Evolutionary conservation across 2,329 filamentous ascomycete species (phyloP).

Genomic region (Penicillium sp.): DNA sequence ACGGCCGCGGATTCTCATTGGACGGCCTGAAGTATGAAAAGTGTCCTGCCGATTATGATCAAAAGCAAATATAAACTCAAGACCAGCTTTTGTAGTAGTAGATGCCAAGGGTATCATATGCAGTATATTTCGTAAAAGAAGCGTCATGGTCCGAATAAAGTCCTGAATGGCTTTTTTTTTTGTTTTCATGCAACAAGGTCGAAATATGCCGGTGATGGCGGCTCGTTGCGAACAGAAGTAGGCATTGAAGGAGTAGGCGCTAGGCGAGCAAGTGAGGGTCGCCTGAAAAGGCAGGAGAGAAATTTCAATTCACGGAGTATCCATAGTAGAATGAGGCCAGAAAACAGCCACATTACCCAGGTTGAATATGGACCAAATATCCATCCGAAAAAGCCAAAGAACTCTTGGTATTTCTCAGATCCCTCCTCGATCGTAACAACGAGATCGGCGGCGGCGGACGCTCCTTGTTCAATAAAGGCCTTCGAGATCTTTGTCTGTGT

Average conservation of each 20-base stretch:
- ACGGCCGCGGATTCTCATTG: neutral
- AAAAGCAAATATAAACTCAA: slow-evolving; percentile 24
- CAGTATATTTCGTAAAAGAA: neutral
- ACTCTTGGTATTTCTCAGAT: slow-evolving; percentile 27
- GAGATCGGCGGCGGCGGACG: slow-evolving; percentile 35
- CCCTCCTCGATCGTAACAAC: slow-evolving; percentile 39
- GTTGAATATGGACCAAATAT: slow-evolving; percentile 2
- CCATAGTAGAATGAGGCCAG: slow-evolving; percentile 30
- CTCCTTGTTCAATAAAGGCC: slow-evolving; percentile 37
- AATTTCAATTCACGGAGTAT: slow-evolving; percentile 17
- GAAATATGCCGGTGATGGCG: neutral
- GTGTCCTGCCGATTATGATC: no score
- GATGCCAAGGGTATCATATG: neutral
- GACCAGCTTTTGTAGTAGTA: neutral
- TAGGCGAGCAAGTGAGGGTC: neutral
- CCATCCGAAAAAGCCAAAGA: slow-evolving; percentile 25
- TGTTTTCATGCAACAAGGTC: neutral
- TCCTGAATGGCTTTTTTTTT: neutral
- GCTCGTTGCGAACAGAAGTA: neutral
- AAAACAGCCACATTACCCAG: slow-evolving; percentile 28
- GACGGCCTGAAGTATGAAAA: neutral
- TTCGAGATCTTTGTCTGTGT: slow-evolving; percentile 34
- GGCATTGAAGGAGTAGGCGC: no score
- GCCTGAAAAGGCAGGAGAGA: neutral
- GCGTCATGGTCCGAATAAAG: neutral